phyloP scores from a whole-genome alignment of 257 asterid species.

The Nicotiana tabacum region DNA sequence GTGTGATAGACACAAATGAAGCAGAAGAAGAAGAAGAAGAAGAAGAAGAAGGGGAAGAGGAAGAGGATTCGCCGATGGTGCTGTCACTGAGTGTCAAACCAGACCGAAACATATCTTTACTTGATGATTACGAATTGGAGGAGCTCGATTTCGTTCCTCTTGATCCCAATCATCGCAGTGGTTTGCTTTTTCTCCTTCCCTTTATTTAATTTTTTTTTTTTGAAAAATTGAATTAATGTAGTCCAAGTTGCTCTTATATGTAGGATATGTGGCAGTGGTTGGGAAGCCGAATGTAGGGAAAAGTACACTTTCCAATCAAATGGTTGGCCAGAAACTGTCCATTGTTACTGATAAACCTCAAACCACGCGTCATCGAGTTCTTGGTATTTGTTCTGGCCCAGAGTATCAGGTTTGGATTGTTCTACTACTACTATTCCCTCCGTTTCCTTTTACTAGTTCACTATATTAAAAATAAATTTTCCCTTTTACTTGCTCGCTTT shows the following conservation, averaged over 20 bases:
- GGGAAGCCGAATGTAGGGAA: conserved; percentile 97
- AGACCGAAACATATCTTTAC: conserved; percentile 58
- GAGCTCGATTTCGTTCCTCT: conserved; percentile 55
- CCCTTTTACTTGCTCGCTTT: too few species aligned
- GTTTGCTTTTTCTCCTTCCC: conserved; percentile 11
- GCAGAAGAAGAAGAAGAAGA: conserved; percentile 29
- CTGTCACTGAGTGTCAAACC: conserved; percentile 81
- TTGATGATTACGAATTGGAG: conserved; percentile 91
- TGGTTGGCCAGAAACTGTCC: conserved; percentile 87
- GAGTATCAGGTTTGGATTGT: conserved; percentile 67
- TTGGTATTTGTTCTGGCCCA: conserved; percentile 78
- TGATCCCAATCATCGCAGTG: conserved; percentile 80
- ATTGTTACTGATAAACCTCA: conserved; percentile 95
- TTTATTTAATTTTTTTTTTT: too few species aligned
- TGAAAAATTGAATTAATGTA: too few species aligned
- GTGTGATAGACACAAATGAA: background rate
- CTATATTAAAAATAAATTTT: too few species aligned
- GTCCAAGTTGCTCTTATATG: background rate
- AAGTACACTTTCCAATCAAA: conserved; percentile 88
- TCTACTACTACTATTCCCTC: background rate
- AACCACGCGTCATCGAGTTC: conserved; percentile 89
- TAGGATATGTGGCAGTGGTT: conserved; percentile 82
- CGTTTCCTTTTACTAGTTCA: too few species aligned
- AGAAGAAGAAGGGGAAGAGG: conserved; percentile 25
- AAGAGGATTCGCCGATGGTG: conserved; percentile 37